These are phyloP conservation scores for Dothistroma pini DNA, from an alignment of 2,329 filamentous ascomycete genomes.

Conservation along the genomic window DNA sequence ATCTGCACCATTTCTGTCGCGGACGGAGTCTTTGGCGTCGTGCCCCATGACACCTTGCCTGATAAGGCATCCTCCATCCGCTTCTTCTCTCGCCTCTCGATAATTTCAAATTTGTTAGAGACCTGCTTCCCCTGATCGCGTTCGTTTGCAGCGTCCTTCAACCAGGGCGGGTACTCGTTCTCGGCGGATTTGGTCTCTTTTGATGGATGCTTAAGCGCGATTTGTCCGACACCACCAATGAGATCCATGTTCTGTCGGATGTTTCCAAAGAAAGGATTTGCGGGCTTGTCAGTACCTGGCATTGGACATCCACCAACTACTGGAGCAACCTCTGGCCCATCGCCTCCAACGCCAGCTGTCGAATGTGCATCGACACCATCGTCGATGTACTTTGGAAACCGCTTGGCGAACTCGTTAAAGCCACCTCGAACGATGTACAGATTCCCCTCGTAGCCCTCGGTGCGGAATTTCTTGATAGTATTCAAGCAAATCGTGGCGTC, in stretches of 20 bases:
- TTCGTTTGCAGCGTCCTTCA: slow-evolving; percentile 63
- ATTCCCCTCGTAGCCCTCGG: slow-evolving; percentile 73
- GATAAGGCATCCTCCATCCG: slow-evolving; percentile 85
- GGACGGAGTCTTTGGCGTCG: slow-evolving; percentile 38
- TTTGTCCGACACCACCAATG: slow-evolving; percentile 85
- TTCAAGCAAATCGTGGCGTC: slow-evolving; percentile 79
- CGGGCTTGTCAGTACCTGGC: slow-evolving; percentile 63
- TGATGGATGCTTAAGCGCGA: slow-evolving; percentile 57
- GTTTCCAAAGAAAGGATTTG: slow-evolving; percentile 91
- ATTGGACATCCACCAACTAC: slow-evolving; percentile 88
- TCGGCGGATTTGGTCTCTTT: slow-evolving; percentile 47
- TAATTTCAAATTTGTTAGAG: slow-evolving; percentile 75
- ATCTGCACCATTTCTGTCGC: slow-evolving; percentile 57
- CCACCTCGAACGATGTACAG: slow-evolving; percentile 77
- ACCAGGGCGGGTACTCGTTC: slow-evolving; percentile 68
- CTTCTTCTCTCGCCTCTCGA: slow-evolving; percentile 80
- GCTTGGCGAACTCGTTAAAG: slow-evolving; percentile 67
- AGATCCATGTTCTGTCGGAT: slow-evolving; percentile 97
- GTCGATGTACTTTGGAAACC: slow-evolving; percentile 64
- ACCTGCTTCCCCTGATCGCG: slow-evolving; percentile 74
- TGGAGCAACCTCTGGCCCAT: slow-evolving; percentile 59
- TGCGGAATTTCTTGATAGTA: slow-evolving; percentile 88
- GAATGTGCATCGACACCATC: slow-evolving; percentile 23
- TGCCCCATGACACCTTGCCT: slow-evolving; percentile 56
- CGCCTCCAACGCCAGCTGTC: slow-evolving; percentile 44